A percentile compares a stretch with the other conserved stretches of the same genome.
phyloP scores from a whole-genome alignment of 2,329 filamentous ascomycete species.

The Emmonsiellopsis sp. region DNA sequence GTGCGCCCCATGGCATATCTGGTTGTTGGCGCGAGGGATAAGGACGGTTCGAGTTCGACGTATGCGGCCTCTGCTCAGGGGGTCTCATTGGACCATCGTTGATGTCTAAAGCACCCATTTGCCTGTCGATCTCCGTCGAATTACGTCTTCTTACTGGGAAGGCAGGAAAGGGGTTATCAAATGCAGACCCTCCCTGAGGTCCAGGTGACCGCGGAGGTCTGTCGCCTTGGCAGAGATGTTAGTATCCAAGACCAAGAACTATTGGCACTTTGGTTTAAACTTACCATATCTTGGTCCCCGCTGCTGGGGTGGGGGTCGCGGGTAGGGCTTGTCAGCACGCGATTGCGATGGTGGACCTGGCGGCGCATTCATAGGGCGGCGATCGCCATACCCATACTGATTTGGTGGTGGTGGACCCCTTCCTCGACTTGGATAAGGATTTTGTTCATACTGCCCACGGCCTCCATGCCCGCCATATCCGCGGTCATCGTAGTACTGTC shows the following conservation, averaged over 20 bases:
- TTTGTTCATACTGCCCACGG: conserved; percentile 3
- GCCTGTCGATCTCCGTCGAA: conserved; percentile 28
- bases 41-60: conserved; percentile 28
- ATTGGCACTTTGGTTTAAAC: conserved; percentile 9
- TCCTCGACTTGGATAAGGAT: conserved; percentile 3
- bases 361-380: conserved; percentile 6
- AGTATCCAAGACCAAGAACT: conserved; percentile 7
- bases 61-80: conserved; percentile 26
- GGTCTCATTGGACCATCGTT: conserved; percentile 19
- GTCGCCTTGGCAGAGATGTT: conserved; percentile 14
- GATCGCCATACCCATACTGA: conserved; percentile 16
- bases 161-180: conserved; percentile 44
- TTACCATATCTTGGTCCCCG: conserved; percentile 26
- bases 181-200: conserved; percentile 30
- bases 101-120: conserved; percentile 32
- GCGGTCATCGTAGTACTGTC: conserved; percentile 16
- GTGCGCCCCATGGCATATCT: conserved; percentile 3
- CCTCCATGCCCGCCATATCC: conserved; percentile 16
- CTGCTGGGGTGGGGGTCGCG: conserved; percentile 21
- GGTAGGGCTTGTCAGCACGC: conserved; percentile 5
- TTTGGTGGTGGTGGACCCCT: conserved; percentile 3
- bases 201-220: conserved; percentile 18
- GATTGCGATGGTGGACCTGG: conserved; percentile 1
- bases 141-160: conserved; percentile 28
- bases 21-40: conserved; percentile 20